These are phyloP conservation scores for Alternaria sp. DNA, from an alignment of 2,329 filamentous ascomycete species.

Conservation along the genomic window DNA sequence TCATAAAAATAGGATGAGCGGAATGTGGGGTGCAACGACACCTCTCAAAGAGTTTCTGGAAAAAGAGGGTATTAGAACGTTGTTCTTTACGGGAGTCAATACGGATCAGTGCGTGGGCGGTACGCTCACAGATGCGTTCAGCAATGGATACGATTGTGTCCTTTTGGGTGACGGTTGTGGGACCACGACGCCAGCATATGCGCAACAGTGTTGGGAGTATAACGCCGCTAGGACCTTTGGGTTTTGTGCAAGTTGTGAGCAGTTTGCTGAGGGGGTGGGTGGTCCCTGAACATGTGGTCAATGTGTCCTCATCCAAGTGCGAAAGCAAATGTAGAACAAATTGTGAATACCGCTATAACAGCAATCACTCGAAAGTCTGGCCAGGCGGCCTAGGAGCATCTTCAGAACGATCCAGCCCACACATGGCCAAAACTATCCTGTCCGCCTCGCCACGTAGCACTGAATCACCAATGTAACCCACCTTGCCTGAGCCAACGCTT, in stretches of 20 bases:
- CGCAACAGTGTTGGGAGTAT: constrained; percentile 53
- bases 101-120: constrained; percentile 57
- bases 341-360: neutral
- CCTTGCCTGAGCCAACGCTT: constrained; percentile 34
- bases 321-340: neutral
- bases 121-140: constrained; percentile 54
- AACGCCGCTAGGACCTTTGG: constrained; percentile 54
- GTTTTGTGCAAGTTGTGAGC: constrained; percentile 50
- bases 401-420: constrained; percentile 35
- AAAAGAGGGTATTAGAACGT: constrained; percentile 51
- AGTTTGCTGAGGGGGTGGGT: constrained; percentile 40
- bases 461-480: constrained; percentile 41
- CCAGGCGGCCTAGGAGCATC: constrained; percentile 14
- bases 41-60: constrained; percentile 50
- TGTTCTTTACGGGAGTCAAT: constrained; percentile 55
- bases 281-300: constrained; percentile 9
- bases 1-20: constrained; percentile 56
- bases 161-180: constrained; percentile 54
- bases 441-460: constrained; percentile 36
- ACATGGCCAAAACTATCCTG: constrained; percentile 39
- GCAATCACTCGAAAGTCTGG: neutral
- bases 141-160: constrained; percentile 55
- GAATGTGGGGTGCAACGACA: constrained; percentile 51
- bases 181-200: constrained; percentile 52
- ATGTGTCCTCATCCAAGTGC: neutral